phyloP scores from a whole-genome alignment of 2,329 filamentous ascomycete genomes.

The Aspergillus quadricinctus region DNA sequence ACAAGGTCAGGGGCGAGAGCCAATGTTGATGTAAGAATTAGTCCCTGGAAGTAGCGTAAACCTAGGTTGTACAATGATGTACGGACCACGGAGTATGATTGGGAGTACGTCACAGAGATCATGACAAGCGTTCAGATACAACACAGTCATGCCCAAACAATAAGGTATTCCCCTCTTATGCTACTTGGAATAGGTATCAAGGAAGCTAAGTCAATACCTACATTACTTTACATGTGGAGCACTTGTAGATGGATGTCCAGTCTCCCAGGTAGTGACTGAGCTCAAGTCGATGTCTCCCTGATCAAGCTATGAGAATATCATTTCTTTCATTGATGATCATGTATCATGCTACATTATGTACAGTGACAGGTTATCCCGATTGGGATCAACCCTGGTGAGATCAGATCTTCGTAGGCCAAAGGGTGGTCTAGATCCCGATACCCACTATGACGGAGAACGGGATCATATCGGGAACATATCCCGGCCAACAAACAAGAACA shows the following conservation, averaged over 20 bases:
- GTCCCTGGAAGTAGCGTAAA: neutral
- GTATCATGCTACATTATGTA: neutral
- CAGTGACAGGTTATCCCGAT: neutral
- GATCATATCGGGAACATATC: no score
- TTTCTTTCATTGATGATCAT: neutral
- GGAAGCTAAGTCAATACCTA: no score
- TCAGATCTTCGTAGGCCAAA: neutral
- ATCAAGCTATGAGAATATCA: neutral
- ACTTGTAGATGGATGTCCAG: neutral
- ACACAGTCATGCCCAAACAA: no score
- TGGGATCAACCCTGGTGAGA: neutral
- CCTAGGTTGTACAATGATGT: no score
- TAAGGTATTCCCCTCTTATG: no score
- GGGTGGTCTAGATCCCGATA: no score
- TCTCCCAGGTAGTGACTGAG: no score
- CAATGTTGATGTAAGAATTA: neutral
- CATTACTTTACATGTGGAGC: neutral
- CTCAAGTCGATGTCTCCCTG: no score
- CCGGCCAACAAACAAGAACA: neutral
- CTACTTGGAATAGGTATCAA: no score
- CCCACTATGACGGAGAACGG: neutral
- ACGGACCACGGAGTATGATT: no score
- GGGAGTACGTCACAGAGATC: no score
- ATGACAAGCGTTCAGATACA: neutral
- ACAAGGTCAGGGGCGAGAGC: neutral